Conservation (phyloP, 2,329 filamentous ascomycete genomes). For the Cladosporium oxysporum region DNA sequence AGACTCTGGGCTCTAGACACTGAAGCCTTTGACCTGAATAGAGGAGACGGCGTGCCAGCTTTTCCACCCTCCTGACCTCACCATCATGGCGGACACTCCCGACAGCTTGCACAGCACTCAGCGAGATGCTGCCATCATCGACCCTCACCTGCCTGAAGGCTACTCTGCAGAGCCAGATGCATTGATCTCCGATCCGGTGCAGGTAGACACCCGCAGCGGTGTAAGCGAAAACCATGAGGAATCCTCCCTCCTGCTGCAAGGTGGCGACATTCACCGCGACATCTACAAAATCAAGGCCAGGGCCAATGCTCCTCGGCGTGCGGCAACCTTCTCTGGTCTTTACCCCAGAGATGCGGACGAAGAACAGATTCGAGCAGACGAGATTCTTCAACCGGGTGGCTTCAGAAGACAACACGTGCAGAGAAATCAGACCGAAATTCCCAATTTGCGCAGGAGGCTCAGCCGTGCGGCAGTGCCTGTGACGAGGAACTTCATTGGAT, state of each 20-base stretch:
- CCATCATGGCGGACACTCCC: conserved; percentile 30
- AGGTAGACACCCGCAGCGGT: conserved; percentile 14
- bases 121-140: conserved; percentile 37
- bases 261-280: conserved; percentile 76
- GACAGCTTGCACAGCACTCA: conserved; percentile 23
- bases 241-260: conserved; percentile 71
- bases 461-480: conserved; percentile 54
- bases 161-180: conserved; percentile 37
- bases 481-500: conserved; percentile 71
- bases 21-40: background rate
- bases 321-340: conserved; percentile 66
- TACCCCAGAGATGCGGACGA: conserved; percentile 30
- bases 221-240: conserved; percentile 47
- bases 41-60: background rate
- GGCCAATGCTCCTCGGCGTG: conserved; percentile 51
- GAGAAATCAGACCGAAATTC: conserved; percentile 30
- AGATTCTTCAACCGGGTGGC: conserved; percentile 54
- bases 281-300: conserved; percentile 72
- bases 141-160: conserved; percentile 38
- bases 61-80: background rate
- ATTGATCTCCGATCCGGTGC: conserved; percentile 25
- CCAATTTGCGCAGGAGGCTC: conserved; percentile 44
- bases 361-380: conserved; percentile 42
- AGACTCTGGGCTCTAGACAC: background rate
- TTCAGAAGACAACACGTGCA: conserved; percentile 57